Evolutionary conservation across 1,139 yeast species (phyloP).

Genomic region (Hansenula lynferdii): DNA sequence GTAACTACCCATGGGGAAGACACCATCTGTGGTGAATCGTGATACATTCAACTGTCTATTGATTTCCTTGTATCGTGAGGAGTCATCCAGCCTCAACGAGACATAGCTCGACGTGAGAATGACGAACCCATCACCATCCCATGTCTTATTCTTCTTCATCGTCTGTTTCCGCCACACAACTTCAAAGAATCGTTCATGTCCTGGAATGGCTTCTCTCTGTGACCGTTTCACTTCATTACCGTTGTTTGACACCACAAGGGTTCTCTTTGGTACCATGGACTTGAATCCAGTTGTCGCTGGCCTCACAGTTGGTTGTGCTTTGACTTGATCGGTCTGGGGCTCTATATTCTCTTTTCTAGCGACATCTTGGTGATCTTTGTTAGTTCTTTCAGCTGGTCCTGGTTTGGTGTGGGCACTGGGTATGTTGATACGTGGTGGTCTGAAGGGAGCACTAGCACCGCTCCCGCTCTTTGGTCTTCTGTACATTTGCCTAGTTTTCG

Average conservation of each 20-base stretch:
- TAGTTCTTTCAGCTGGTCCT: background rate
- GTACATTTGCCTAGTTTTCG: conserved; percentile 9
- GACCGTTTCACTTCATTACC: background rate
- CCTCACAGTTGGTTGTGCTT: background rate
- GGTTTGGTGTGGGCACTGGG: conserved; percentile 1
- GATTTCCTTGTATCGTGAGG: conserved; percentile 25
- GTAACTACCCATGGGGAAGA: conserved; percentile 42
- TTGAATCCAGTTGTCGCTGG: background rate
- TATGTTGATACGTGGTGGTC: conserved; percentile 19
- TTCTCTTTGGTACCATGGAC: background rate
- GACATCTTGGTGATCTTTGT: background rate
- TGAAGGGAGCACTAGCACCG: conserved; percentile 16
- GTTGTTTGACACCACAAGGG: background rate
- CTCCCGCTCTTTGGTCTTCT: conserved; percentile 10
- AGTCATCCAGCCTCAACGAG: conserved; percentile 25
- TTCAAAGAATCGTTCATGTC: conserved; percentile 14
- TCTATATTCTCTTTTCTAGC: background rate
- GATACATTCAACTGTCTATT: conserved; percentile 15
- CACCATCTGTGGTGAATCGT: conserved; percentile 33
- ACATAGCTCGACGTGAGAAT: conserved; percentile 19
- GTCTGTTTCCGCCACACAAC: conserved; percentile 52
- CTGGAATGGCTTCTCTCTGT: background rate
- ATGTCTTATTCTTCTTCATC: conserved; percentile 77
- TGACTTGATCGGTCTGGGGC: background rate
- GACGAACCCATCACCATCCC: conserved; percentile 91